Evolutionary conservation across 306 rosid species (phyloP), one percentile per base, ranked within the genome.

Genomic region (Corylus americana): DNA sequence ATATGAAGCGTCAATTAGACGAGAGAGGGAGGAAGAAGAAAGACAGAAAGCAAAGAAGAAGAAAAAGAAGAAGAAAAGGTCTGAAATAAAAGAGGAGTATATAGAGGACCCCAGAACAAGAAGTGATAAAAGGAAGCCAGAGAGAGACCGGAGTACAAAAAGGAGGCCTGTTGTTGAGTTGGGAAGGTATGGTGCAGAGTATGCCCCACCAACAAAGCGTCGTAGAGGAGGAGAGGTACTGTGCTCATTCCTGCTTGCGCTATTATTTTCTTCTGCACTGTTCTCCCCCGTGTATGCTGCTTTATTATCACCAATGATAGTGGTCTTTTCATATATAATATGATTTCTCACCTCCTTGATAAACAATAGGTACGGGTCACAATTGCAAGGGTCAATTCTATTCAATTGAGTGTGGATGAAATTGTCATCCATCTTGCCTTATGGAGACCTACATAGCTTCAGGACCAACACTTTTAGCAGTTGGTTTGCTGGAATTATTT

Each of bases 161-260:
- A 88, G 92, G 82, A 92, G 86, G 82, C 84, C 93, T 44, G 87
- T 81, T 50, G 77, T 82, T 62, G 98, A 92, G 83, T 81, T 87
- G 74, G 98, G 94, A 87, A 88, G 79, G 74, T 76, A 81, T 69
- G 71, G 78, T 74, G 87, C 87, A 25, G 98, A 94, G 47, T 79
- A 70, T 69, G 78, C 81, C 73, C 81, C 87, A 2, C 85, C 85
- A 79, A 83, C 95, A 29, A 95, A 95, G 80, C 98, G 98, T 48
- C 89, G 98, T n/a, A 87, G 93, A 88, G 98, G 97, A 50, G 98
- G 98, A 79, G 97, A 91, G 85, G 98, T 95, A 88, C 87, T 82
- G 90, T 84, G 22, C 62, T 83, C 73, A 70, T 73, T 80, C 78
- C 76, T 77, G 11, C 73, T 86, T 62, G 39, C 66, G 10, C 14